Percentiles rank a stretch among this genome's conserved stretches.
phyloP scores from a whole-genome alignment of 192 early-diverging fungal species.

The Umbelopsis isabellina region DNA sequence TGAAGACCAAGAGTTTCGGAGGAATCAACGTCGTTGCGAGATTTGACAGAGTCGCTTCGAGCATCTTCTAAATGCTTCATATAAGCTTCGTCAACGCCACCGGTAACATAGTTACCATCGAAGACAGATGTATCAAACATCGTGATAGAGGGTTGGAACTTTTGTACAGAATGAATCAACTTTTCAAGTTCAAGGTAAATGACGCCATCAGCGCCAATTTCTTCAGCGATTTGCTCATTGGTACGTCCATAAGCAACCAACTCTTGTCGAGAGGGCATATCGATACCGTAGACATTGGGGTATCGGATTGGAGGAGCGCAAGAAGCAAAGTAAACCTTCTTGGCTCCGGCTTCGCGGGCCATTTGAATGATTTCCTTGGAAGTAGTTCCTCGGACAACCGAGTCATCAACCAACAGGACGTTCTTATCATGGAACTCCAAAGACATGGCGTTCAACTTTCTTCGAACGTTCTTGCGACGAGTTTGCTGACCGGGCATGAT shows the following conservation, averaged over 20 bases:
- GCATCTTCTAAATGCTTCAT: slow-evolving; percentile 55
- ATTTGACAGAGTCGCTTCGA: slow-evolving; percentile 46
- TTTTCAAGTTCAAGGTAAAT: slow-evolving; percentile 93
- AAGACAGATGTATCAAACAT: slow-evolving; percentile 97
- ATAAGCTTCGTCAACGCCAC: slow-evolving; percentile 71
- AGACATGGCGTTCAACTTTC: slow-evolving; percentile 99
- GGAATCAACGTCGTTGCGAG: slow-evolving; percentile 16
- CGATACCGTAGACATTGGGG: slow-evolving; percentile 99
- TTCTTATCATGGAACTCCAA: slow-evolving; percentile 96
- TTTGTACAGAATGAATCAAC: slow-evolving; percentile 79
- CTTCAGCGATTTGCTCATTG: slow-evolving; percentile 84
- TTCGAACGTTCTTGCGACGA: slow-evolving; percentile 84
- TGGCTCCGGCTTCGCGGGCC: slow-evolving; percentile 98
- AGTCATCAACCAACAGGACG: slow-evolving; percentile 98
- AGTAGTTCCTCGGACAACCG: slow-evolving; percentile 99
- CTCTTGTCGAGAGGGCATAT: slow-evolving; percentile 96
- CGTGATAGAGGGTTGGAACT: slow-evolving; percentile 83
- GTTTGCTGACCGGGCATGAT: slow-evolving; percentile 99
- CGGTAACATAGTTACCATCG: slow-evolving; percentile 92
- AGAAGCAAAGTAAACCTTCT: slow-evolving; percentile 99
- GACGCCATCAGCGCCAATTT: slow-evolving; percentile 93
- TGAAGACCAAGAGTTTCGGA: slow-evolving; percentile 21
- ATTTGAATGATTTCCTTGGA: slow-evolving; percentile 99
- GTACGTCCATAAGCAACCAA: slow-evolving; percentile 82
- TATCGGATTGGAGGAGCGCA: slow-evolving; percentile 94